Evolutionary conservation across 345 rosid genomes (phyloP), one percentile per base, ranked within the genome.

Genomic region (Eucalyptus shirleyi): DNA sequence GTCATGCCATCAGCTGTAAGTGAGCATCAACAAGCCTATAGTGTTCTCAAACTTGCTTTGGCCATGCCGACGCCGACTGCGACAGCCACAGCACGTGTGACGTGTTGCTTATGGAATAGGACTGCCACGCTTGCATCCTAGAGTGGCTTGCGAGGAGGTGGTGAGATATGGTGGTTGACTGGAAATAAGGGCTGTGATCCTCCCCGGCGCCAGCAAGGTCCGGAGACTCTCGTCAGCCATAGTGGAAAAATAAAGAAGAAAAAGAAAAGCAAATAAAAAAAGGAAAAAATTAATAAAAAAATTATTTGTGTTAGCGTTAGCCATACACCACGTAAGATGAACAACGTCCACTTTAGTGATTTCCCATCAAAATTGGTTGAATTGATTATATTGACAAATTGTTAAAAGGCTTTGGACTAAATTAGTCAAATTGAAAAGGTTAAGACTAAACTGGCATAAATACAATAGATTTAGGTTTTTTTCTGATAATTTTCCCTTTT

Each of bases 291-390:
- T 55, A 55, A 55, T 55, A 56, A 23, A 56, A 56, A 56, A 23
- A 24, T 56, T 56, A 0, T 56, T 56, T 0, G 3, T 2, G 1
- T 56, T 56, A 56, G 3, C 3, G 0, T 5, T 23, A 24, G 3
- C 13, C 3, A 5, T 56, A 24, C 1, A 0, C 2, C 30, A 4
- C 0, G 0, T 9, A 24, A 23, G 13, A 56, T 56, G 62, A 2
- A 3, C 6, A 56, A 24, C 2, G 62, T 24, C 3, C 30, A 56
- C 13, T 23, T 56, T 56, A 56, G 6, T 56, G 6, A 56, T 56
- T 56, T 56, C 1, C 30, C 1, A 0, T 56, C 30, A 24, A 56
- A 23, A 24, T 56, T 24, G 62, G 1, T 56, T 56, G 62, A 10
- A 56, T 56, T 0, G 24, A 19, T 53, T 53, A 56, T 5, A 56